These are phyloP conservation scores for Eucalyptus polyanthemos DNA, from an alignment of 345 rosid species.

Conservation along the genomic window DNA sequence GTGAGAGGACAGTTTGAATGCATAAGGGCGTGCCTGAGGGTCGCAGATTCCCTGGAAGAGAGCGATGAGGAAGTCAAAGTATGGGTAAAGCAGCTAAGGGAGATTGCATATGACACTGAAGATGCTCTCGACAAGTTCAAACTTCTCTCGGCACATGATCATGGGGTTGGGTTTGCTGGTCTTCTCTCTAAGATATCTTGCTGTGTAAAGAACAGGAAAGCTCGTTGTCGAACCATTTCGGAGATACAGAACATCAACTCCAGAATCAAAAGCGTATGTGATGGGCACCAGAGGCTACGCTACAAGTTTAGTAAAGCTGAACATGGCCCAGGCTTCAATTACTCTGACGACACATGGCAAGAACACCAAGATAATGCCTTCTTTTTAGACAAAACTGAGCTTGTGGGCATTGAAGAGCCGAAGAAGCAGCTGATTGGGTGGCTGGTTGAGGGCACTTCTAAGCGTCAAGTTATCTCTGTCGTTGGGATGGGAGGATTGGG, in stretches of 20 bases:
- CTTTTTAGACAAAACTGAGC: slow-evolving; percentile 17
- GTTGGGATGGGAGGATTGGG: slow-evolving; percentile 35
- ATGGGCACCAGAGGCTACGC: slow-evolving; percentile 5
- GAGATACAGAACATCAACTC: slow-evolving; percentile 4
- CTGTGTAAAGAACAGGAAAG: slow-evolving; percentile 6
- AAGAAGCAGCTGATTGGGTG: slow-evolving; percentile 5
- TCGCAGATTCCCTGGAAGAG: slow-evolving; percentile 9
- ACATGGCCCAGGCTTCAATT: not conserved
- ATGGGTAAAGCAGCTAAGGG: slow-evolving; percentile 20
- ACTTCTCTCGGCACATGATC: slow-evolving; percentile 2
- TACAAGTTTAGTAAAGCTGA: not conserved
- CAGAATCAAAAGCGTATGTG: not conserved
- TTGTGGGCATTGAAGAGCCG: slow-evolving; percentile 21
- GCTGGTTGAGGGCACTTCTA: not conserved
- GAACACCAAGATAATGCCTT: slow-evolving; percentile 13
- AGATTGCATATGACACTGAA: slow-evolving; percentile 15
- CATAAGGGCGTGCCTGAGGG: slow-evolving; percentile 4
- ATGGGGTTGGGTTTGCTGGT: not conserved
- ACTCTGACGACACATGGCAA: not conserved
- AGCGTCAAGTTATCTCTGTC: slow-evolving; percentile 6
- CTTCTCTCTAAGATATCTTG: slow-evolving; percentile 1
- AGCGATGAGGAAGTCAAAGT: slow-evolving; percentile 6
- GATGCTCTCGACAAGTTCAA: slow-evolving; percentile 16
- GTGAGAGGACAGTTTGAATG: slow-evolving; percentile 7
- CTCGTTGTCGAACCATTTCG: slow-evolving; percentile 1